These are phyloP conservation scores for Leptodermis oblonga DNA, from an alignment of 257 asterid genomes.

Conservation along the genomic window DNA sequence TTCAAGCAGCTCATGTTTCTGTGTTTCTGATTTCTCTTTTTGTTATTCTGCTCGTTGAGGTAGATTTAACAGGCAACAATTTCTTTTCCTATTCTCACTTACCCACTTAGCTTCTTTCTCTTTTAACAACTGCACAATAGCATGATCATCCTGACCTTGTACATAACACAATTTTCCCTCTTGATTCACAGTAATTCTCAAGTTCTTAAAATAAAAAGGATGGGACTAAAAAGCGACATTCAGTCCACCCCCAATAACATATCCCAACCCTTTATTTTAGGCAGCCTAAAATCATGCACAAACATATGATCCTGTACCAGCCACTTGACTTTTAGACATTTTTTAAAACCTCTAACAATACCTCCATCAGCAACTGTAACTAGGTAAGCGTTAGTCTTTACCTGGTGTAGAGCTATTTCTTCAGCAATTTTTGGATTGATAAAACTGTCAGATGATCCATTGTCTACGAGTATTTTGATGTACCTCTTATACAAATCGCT, in stretches of 20 bases:
- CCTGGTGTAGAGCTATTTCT: neutral
- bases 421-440: neutral
- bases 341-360: neutral
- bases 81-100: no score
- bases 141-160: no score
- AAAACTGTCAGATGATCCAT: neutral
- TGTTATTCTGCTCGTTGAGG: no score
- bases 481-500: neutral
- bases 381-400: no score
- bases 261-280: neutral
- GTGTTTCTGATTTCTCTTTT: no score
- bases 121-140: no score
- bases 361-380: neutral
- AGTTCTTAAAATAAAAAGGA: neutral
- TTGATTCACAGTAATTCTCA: no score
- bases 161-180: no score
- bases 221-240: neutral
- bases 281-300: no score
- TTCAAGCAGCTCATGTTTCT: no score
- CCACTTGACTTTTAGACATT: neutral
- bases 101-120: no score
- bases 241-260: neutral
- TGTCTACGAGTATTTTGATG: neutral
- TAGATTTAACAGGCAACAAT: no score
- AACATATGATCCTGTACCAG: neutral